Base-by-base conservation (phyloP, 169 alveolate species). In the Plasmodium chabaudi region DNA sequence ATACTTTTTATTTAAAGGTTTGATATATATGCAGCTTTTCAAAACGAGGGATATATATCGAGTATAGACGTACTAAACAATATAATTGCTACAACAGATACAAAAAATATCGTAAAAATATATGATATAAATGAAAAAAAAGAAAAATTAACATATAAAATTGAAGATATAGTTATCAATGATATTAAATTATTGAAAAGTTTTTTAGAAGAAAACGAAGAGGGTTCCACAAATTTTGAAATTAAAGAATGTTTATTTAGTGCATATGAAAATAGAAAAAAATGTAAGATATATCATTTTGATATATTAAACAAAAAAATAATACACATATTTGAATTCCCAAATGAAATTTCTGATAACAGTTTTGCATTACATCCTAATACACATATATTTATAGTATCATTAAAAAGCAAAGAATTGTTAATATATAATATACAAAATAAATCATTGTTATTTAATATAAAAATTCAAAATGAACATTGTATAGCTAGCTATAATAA, bases 381-480 rank as follows among this genome's bases (percentile, higher is more conserved):
- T 67, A 75, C 88, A n/a, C 88, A 75, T 55, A 75, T 75, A 15
- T 75, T 75, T 55, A 75, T 75, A 55, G 75, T 61, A 39, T 27
- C 77, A 4, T 63, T 75, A 55, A 63, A 21, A 53, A 63, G 63
- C 51, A 75, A 75, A 63, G 88, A 75, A 57, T 57, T 75, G 23
- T 5, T 75, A 47, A 46, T 75, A 21, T 63, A 57, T 49, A 53
- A 75, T 53, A 44, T 75, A 44, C 53, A 42, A 42, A 55, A 75
- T 19, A 15, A 63, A 75, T 23, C 77, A n/a, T 63, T 56, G 5
- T 23, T 75, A 13, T 75, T 63, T 68, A 63, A 68, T 9, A 75
- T 74, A 23, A 63, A 53, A 25, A 55, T 75, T 46, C 67, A 75
- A 51, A 75, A 63, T 75, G 68, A 75, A 6, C 34, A 75, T 17